A percentile compares a stretch with the other conserved stretches of the same genome.
These are phyloP conservation scores for Ophiostoma populinum DNA, from an alignment of 2,329 filamentous ascomycete genomes.

Conservation along the genomic window DNA sequence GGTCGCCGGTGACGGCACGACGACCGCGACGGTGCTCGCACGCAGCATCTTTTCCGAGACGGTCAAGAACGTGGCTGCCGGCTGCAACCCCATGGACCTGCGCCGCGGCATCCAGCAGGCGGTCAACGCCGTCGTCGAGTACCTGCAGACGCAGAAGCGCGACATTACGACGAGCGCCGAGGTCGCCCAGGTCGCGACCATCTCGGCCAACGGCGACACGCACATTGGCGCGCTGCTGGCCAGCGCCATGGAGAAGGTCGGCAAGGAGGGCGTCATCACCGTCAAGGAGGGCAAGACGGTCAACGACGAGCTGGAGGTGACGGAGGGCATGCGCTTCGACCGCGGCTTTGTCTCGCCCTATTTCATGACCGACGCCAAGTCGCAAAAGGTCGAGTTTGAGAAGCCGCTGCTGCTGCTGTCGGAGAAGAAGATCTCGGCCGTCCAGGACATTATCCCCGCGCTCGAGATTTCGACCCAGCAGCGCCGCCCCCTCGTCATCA, in stretches of 20 bases:
- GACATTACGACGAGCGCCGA: slow-evolving; percentile 96
- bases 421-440: slow-evolving; percentile 99
- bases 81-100: slow-evolving; percentile 99
- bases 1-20: slow-evolving; percentile 95
- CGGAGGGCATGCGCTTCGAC: slow-evolving; percentile 99
- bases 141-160: slow-evolving; percentile 86
- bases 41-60: slow-evolving; percentile 99
- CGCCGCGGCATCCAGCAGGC: slow-evolving; percentile 93
- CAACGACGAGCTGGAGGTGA: slow-evolving; percentile 93
- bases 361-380: slow-evolving; percentile 99
- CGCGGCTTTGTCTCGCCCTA: slow-evolving; percentile 96
- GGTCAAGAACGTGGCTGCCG: slow-evolving; percentile 97
- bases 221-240: slow-evolving; percentile 94
- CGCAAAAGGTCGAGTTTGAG: slow-evolving; percentile 98
- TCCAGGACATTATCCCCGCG: slow-evolving; percentile 96
- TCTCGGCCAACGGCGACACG: slow-evolving; percentile 90
- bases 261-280: slow-evolving; percentile 99
- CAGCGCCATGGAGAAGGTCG: slow-evolving; percentile 98
- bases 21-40: slow-evolving; percentile 90
- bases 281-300: slow-evolving; percentile 99
- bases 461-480: slow-evolving; percentile 93
- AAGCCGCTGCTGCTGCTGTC: slow-evolving; percentile 97
- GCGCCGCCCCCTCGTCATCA: slow-evolving; percentile 91
- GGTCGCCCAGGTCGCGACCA: slow-evolving; percentile 95
- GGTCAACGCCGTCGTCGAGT: slow-evolving; percentile 87